Conservation (phyloP, 768 basidiomycete genomes). For the Tylopilus balloui region DNA sequence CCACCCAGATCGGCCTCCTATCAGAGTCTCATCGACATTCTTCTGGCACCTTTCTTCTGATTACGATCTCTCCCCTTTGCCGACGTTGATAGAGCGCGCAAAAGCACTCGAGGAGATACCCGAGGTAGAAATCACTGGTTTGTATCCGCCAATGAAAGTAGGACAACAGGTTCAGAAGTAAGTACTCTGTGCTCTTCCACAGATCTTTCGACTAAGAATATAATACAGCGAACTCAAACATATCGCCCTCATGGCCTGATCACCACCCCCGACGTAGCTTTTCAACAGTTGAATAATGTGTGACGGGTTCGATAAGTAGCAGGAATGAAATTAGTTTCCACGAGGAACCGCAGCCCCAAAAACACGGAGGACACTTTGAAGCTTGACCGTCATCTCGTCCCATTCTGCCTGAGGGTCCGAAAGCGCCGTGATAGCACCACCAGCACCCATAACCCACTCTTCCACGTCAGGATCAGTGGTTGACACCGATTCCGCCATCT, state of each 20-base stretch:
- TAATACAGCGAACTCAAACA: slow-evolving; percentile 66
- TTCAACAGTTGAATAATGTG: slow-evolving; percentile 26
- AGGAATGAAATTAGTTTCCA: slow-evolving; percentile 10
- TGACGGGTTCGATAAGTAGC: not conserved
- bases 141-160: slow-evolving; percentile 76
- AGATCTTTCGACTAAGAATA: slow-evolving; percentile 6
- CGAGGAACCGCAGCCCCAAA: slow-evolving; percentile 42
- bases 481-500: slow-evolving; percentile 10
- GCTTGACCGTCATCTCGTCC: slow-evolving; percentile 92
- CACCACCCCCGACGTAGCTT: not conserved
- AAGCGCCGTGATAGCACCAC: slow-evolving; percentile 94
- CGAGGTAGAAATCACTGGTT: slow-evolving; percentile 23
- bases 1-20: slow-evolving; percentile 73
- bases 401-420: slow-evolving; percentile 84
- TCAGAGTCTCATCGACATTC: slow-evolving; percentile 95
- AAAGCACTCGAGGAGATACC: slow-evolving; percentile 39
- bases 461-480: slow-evolving; percentile 31
- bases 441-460: slow-evolving; percentile 80
- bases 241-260: slow-evolving; percentile 73
- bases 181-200: slow-evolving; percentile 20
- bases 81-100: slow-evolving; percentile 47
- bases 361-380: slow-evolving; percentile 67
- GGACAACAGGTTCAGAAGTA: slow-evolving; percentile 86
- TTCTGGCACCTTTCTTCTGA: slow-evolving; percentile 94
- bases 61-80: slow-evolving; percentile 66